Evolutionary conservation across 768 basidiomycete genomes (phyloP).

Genomic region (Suillus placidus): DNA sequence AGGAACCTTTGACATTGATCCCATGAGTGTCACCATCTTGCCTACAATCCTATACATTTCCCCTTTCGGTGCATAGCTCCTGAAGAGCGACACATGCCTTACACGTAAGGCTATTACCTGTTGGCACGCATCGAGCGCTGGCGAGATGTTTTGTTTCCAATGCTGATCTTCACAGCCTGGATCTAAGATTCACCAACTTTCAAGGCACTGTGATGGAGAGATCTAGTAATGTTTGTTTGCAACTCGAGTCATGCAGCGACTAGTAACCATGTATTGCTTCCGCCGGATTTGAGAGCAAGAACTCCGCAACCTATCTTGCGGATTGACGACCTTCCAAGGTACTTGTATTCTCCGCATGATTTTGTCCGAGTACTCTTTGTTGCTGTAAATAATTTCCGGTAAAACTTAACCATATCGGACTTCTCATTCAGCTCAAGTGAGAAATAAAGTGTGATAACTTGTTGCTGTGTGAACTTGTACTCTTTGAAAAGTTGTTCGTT

Average conservation of each 20-base stretch:
- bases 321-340: background rate
- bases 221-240: constrained; percentile 3
- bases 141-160: constrained; percentile 12
- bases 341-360: constrained; percentile 3
- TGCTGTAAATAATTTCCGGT: background rate
- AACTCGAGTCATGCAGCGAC: background rate
- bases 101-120: constrained; percentile 7
- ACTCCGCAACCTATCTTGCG: background rate
- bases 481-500: background rate
- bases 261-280: constrained; percentile 1
- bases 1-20: constrained; percentile 26
- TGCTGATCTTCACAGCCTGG: constrained; percentile 14
- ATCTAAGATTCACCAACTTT: background rate
- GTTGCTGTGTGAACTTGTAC: constrained; percentile 6
- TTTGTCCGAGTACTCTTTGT: background rate
- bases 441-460: background rate
- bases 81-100: background rate
- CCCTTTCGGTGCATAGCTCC: constrained; percentile 1
- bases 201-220: background rate
- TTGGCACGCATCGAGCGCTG: constrained; percentile 2
- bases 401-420: background rate
- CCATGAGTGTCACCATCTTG: constrained; percentile 13
- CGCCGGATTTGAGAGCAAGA: background rate
- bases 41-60: constrained; percentile 5
- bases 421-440: background rate